Evolutionary conservation across 169 alveolate genomes (phyloP).

Genomic region (Eimeria praecox): DNA sequence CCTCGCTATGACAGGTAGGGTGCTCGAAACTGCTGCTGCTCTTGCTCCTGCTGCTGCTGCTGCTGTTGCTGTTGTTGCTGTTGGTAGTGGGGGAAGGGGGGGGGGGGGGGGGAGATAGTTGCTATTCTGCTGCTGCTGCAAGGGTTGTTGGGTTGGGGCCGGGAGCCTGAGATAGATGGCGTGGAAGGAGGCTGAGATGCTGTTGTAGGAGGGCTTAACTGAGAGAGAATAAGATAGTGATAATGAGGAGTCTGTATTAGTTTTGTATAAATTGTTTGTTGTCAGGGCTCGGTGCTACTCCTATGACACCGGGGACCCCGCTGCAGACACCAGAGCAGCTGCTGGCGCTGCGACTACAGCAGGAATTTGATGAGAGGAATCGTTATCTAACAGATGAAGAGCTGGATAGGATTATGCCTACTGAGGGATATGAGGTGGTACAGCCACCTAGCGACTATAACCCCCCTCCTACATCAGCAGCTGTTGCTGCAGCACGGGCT

Average conservation of each 20-base stretch:
- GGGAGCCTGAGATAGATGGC: background rate
- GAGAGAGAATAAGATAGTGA: background rate
- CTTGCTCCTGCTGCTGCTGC: slow-evolving; percentile 30
- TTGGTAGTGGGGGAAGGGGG: too few species aligned
- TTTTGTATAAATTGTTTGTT: background rate
- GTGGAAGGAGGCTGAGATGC: background rate
- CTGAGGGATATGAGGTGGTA: slow-evolving; percentile 95
- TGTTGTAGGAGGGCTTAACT: background rate
- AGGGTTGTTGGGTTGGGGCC: background rate
- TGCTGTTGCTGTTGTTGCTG: slow-evolving; percentile 4
- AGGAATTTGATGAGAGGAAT: slow-evolving; percentile 86
- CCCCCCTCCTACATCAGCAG: slow-evolving; percentile 84
- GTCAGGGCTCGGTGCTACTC: slow-evolving; percentile 81
- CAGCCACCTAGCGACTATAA: slow-evolving; percentile 94
- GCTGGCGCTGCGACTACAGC: slow-evolving; percentile 82
- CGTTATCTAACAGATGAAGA: slow-evolving; percentile 97
- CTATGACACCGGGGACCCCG: slow-evolving; percentile 83
- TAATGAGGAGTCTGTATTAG: too few species aligned
- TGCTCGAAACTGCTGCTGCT: background rate
- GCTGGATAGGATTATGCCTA: slow-evolving; percentile 95
- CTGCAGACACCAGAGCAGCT: slow-evolving; percentile 82
- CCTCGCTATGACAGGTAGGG: slow-evolving; percentile 85
- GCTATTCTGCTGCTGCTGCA: slow-evolving; percentile 34
- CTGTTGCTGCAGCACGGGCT: slow-evolving; percentile 82
- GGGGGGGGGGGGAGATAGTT: too few species aligned